These are phyloP conservation scores for Elsinoe arachidis DNA, from an alignment of 2,329 filamentous ascomycete genomes.

Conservation along the genomic window DNA sequence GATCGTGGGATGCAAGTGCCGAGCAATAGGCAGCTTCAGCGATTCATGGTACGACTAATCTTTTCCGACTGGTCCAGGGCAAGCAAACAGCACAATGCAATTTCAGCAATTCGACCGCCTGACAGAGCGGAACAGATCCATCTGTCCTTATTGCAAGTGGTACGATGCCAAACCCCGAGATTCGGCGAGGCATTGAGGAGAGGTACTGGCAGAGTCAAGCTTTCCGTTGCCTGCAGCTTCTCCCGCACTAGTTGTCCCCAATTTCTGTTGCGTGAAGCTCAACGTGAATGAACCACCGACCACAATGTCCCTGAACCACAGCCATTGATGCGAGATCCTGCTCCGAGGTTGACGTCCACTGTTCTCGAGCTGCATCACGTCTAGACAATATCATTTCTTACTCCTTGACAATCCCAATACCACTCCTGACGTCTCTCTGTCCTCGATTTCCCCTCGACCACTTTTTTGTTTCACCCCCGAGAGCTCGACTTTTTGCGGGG, in stretches of 20 bases:
- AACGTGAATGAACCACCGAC: not conserved
- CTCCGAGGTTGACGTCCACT: not conserved
- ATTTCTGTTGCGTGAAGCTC: constrained; percentile 1
- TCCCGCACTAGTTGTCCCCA: constrained; percentile 4
- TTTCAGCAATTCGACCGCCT: constrained; percentile 5
- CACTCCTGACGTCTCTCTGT: not conserved
- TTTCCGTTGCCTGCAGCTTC: not conserved
- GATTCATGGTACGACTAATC: constrained; percentile 4
- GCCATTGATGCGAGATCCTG: constrained; percentile 1
- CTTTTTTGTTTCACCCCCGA: constrained; percentile 8
- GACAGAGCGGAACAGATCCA: not conserved
- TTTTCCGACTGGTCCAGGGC: constrained; percentile 2
- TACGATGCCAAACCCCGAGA: not conserved
- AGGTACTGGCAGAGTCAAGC: not conserved
- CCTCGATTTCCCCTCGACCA: not conserved
- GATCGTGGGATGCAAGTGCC: not conserved
- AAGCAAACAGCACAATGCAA: not conserved
- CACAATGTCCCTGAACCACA: not conserved
- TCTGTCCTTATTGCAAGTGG: not conserved
- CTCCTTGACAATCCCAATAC: not conserved
- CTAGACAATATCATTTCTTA: not conserved
- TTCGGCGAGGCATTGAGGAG: not conserved
- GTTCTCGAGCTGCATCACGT: not conserved
- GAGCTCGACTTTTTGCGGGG: constrained; percentile 13
- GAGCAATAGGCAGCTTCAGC: not conserved